Base-by-base conservation (phyloP, 2,329 filamentous ascomycete genomes). In the Aspergillus sp. region DNA sequence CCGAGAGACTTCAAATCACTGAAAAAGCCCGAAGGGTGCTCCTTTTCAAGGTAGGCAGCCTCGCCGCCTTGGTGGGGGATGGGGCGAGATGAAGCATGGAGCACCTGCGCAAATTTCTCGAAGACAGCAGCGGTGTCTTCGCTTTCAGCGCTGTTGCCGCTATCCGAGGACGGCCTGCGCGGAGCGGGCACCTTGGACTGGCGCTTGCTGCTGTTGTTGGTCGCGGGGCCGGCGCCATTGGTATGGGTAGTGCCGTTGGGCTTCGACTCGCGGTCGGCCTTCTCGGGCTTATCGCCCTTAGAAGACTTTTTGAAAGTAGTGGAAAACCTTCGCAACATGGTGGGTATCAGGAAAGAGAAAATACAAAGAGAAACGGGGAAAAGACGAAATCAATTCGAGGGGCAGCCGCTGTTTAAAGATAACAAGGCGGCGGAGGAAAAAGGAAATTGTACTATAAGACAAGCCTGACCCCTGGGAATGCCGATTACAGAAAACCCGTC, bases 21-120 rank as follows among this genome's bases (percentile, higher is more conserved):
- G 58, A 77, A 76, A 36, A 87, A 63, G 1, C 81, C 79, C 0
- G 81, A 81, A 13, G 81, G 79, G 62, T 78, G 77, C n/a, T 76
- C 74, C 56, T 78, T 78, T 38, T 75, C 74, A 4, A 80, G 74
- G 56, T 86, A 88, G 2, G 82, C 81, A n/a, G 86, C 86, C 67
- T 87, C 82, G 24, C 86, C 86, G 53, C 79, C 81, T 64, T 88
- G 80, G 2, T 78, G 85, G 0, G 88, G 87, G 32, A 89, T 73
- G 9, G 88, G 87, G n/a, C 84, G 76, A 57, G 78, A 79, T 1
- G 85, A 84, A 4, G 84, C 81, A 53, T 80, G 77, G 51, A 82
- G 76, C 11, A 80, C 67, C 62, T 78, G 75, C 18, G 76, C 76
- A 68, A 76, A 80, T 60, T 75, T 72, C 36, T 75, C 71, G 55